Percentiles rank a stretch among this genome's conserved stretches.
These are phyloP conservation scores for Leccinum insolens DNA, from an alignment of 1,284 basidiomycete genomes.

Conservation along the genomic window DNA sequence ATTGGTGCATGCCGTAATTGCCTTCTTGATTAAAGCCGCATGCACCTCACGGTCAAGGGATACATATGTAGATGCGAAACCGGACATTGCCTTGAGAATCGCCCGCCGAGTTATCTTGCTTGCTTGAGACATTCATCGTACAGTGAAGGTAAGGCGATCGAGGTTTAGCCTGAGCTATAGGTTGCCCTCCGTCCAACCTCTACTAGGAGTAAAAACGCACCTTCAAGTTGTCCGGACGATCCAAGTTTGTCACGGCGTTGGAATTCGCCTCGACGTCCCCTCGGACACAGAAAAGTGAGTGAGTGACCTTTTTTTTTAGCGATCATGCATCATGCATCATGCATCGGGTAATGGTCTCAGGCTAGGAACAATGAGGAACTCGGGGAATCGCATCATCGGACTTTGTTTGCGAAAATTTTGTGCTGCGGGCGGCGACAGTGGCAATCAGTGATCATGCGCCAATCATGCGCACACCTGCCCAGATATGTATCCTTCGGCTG, in stretches of 20 bases:
- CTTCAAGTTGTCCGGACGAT: neutral
- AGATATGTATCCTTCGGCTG: neutral
- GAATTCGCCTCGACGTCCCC: neutral
- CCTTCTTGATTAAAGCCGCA: neutral
- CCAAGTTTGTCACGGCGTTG: neutral
- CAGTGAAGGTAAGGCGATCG: neutral
- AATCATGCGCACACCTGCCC: neutral
- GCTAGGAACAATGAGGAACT: slow-evolving; percentile 1
- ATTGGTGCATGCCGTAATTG: neutral
- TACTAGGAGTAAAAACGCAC: neutral
- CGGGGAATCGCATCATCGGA: neutral
- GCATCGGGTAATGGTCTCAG: neutral
- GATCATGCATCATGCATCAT: too few relatives aligned
- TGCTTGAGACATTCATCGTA: neutral
- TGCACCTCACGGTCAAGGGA: neutral
- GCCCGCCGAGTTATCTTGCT: neutral
- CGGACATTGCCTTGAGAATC: neutral
- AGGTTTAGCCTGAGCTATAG: neutral
- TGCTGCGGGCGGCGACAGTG: neutral
- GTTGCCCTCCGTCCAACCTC: neutral
- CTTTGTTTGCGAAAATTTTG: neutral
- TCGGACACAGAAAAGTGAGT: neutral
- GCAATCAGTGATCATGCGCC: neutral
- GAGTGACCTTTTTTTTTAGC: neutral
- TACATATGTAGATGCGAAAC: neutral